These are phyloP conservation scores for Stygiomarasmius scandens DNA, from an alignment of 1,284 basidiomycete species.

Conservation along the genomic window DNA sequence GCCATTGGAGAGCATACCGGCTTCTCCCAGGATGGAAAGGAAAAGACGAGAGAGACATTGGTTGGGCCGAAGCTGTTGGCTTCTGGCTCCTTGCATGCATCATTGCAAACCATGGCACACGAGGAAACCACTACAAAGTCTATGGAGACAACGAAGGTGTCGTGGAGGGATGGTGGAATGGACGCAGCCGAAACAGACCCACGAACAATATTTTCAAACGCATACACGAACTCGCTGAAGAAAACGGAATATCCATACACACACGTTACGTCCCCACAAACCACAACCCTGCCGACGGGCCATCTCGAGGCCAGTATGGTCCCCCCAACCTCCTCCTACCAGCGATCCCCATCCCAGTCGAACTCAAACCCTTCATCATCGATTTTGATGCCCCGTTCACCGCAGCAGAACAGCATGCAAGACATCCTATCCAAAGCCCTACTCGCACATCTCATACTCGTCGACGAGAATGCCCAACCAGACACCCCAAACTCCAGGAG, in stretches of 20 bases:
- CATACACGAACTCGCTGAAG: slow-evolving; percentile 17
- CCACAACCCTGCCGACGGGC: background rate
- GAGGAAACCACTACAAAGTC: slow-evolving; percentile 23
- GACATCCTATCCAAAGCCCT: background rate
- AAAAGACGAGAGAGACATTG: slow-evolving; percentile 29
- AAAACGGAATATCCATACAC: background rate
- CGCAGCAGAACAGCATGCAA: slow-evolving; percentile 10
- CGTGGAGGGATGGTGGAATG: slow-evolving; percentile 41
- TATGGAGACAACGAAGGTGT: slow-evolving; percentile 42
- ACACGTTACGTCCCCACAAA: background rate
- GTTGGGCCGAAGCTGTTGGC: slow-evolving; percentile 38
- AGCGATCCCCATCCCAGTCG: background rate
- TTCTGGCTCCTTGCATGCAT: slow-evolving; percentile 38
- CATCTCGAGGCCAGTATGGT: background rate
- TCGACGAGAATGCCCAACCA: background rate
- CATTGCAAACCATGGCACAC: slow-evolving; percentile 13
- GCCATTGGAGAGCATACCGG: slow-evolving; percentile 37
- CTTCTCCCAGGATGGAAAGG: slow-evolving; percentile 36
- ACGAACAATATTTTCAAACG: slow-evolving; percentile 27
- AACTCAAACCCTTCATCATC: slow-evolving; percentile 2
- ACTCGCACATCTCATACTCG: background rate
- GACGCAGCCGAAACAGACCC: slow-evolving; percentile 32
- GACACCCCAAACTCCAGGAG: background rate
- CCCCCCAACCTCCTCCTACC: background rate
- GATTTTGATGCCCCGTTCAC: slow-evolving; percentile 26